phyloP scores from a whole-genome alignment of 2,329 filamentous ascomycete species.

The Pseudophaeomoniella oleicola region DNA sequence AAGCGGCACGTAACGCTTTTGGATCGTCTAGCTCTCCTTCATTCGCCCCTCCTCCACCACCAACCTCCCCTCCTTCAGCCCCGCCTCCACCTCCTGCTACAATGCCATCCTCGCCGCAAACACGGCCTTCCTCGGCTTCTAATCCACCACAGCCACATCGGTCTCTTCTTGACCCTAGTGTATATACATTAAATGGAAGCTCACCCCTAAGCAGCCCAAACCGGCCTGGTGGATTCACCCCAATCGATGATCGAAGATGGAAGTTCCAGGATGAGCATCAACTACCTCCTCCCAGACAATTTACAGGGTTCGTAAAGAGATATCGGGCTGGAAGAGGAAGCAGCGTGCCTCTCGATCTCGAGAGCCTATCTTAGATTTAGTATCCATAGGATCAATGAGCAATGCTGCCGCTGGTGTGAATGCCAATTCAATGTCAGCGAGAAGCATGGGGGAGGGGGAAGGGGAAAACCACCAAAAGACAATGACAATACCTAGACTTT shows the following conservation, averaged over 20 bases:
- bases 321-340: conserved; percentile 87
- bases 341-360: conserved; percentile 78
- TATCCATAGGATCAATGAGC: too few species aligned
- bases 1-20: conserved; percentile 45
- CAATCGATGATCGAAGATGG: conserved; percentile 69
- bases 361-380: conserved; percentile 7
- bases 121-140: conserved; percentile 21
- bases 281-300: conserved; percentile 74
- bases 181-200: conserved; percentile 59
- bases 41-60: conserved; percentile 25
- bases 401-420: too few species aligned
- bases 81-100: conserved; percentile 25
- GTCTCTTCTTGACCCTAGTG: conserved; percentile 58
- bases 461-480: too few species aligned
- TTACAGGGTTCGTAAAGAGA: conserved; percentile 55
- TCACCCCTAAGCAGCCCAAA: conserved; percentile 14
- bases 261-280: conserved; percentile 71
- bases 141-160: conserved; percentile 28
- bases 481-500: too few species aligned
- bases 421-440: too few species aligned
- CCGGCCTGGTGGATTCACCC: conserved; percentile 21
- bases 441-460: too few species aligned
- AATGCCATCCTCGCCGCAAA: conserved; percentile 18
- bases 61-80: conserved; percentile 24
- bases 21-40: conserved; percentile 21